Evolutionary conservation across 2,329 filamentous ascomycete genomes (phyloP).

Genomic region (Arthrobotrys musiformis): DNA sequence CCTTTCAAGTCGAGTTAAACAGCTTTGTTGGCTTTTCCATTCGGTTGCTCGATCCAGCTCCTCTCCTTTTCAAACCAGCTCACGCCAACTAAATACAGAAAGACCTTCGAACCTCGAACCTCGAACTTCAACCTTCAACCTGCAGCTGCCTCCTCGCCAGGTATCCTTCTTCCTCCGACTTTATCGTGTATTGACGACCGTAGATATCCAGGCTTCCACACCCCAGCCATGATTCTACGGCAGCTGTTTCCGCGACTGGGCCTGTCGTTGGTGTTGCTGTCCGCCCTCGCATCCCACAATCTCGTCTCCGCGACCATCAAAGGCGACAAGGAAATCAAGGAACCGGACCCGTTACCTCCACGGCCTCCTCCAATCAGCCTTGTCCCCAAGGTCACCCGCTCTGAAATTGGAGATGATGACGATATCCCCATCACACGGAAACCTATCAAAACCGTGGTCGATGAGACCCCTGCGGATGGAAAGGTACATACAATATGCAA

Average conservation of each 20-base stretch:
- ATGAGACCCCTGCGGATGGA: constrained; percentile 60
- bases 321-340: constrained; percentile 72
- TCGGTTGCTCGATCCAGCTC: constrained; percentile 28
- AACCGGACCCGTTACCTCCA: constrained; percentile 65
- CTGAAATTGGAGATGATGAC: constrained; percentile 39
- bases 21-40: constrained; percentile 13
- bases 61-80: constrained; percentile 39
- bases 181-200: neutral
- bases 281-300: constrained; percentile 40
- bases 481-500: constrained; percentile 58
- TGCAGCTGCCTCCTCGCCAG: neutral
- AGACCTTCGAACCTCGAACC: neutral
- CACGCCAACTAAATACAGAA: neutral
- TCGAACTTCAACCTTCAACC: neutral
- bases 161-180: neutral
- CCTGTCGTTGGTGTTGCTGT: constrained; percentile 43
- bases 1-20: neutral
- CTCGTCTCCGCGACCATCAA: constrained; percentile 64
- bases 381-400: constrained; percentile 45
- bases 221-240: constrained; percentile 38
- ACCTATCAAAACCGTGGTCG: constrained; percentile 62
- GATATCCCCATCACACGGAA: constrained; percentile 57
- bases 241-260: constrained; percentile 47
- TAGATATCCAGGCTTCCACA: constrained; percentile 1
- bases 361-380: constrained; percentile 42